Evolutionary conservation across 1,139 yeast genomes (phyloP).

Genomic region (Trichomonascaceae sp.): DNA sequence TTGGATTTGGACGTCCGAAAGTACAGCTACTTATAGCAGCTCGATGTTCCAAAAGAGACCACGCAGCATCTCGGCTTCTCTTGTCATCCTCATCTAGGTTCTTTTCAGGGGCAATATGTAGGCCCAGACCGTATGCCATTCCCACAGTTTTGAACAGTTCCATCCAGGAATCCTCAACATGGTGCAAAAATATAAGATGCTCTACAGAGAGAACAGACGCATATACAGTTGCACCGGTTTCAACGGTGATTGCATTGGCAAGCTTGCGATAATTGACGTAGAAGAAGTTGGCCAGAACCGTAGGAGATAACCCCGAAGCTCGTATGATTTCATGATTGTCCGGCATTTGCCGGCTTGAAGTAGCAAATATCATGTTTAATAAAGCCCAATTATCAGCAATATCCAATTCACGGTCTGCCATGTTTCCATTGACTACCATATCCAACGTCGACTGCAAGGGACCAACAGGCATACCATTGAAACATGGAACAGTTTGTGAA

Average conservation of each 20-base stretch:
- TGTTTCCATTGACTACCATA: neutral
- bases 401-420: too few species aligned
- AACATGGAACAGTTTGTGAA: neutral
- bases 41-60: slow-evolving; percentile 1
- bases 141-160: slow-evolving; percentile 3
- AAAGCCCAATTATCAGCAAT: neutral
- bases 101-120: neutral
- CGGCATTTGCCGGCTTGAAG: neutral
- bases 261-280: neutral
- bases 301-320: neutral
- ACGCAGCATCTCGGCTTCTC: neutral
- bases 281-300: neutral
- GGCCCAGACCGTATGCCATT: slow-evolving; percentile 2
- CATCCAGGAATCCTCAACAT: neutral
- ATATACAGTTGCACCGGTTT: neutral
- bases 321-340: neutral
- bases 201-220: neutral
- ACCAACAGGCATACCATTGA: neutral
- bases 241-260: neutral
- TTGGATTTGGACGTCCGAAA: slow-evolving; percentile 1
- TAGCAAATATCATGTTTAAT: slow-evolving; percentile 2
- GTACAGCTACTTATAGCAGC: neutral
- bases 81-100: neutral
- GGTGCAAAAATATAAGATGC: neutral
- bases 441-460: neutral